Evolutionary conservation across 2,329 filamentous ascomycete species (phyloP), one percentile per base, ranked within the genome.

Genomic region (Hypocrella siamensis): DNA sequence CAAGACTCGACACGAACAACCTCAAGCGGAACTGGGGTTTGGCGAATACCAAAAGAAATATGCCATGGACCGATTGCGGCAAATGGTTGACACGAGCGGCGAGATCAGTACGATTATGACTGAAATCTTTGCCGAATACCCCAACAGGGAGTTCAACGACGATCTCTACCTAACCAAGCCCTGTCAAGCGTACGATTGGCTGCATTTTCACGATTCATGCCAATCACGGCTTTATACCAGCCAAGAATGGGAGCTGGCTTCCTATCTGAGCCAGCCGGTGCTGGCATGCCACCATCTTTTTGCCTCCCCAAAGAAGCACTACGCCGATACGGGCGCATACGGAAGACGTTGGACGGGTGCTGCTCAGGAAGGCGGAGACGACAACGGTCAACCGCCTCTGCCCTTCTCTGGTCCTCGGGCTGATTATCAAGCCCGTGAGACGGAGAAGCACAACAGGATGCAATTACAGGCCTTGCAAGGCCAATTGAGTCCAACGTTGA

Each of bases 251-350:
- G 90, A 98, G 53, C 61, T 98, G 12, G 72, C 70, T 1, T 77
- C 83, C 0, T 98, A 98, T 51, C 69, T 96, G 30, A 82, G 77
- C 45, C 81, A 90, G 42, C 78, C 88, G 0, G 70, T 90, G 12
- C 68, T 96, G 2, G 90, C 83, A 4, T 94, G 93, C 47, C 92
- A 98, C 49, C 67, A 83, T 47, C 67, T 98, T 10, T 98, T 98
- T 47, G 82, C 86, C 4, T 79, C 81, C 1, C 72, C 78, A 17
- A 66, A 66, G 22, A 65, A 65, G 34, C 63, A 63, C 44, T 31
- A 54, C 40, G 44, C 52, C 30, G 54, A 50, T 38, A 43, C 52
- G 26, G 54, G 52, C 35, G 51, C 50, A 22, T 61, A 59, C 35
- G 61, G 67, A 30, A 58, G 53, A 15, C 47, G 48, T 15, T 61